These are phyloP conservation scores for Picochlorum sp. DNA, from an alignment of 139 green algal species.

Conservation along the genomic window DNA sequence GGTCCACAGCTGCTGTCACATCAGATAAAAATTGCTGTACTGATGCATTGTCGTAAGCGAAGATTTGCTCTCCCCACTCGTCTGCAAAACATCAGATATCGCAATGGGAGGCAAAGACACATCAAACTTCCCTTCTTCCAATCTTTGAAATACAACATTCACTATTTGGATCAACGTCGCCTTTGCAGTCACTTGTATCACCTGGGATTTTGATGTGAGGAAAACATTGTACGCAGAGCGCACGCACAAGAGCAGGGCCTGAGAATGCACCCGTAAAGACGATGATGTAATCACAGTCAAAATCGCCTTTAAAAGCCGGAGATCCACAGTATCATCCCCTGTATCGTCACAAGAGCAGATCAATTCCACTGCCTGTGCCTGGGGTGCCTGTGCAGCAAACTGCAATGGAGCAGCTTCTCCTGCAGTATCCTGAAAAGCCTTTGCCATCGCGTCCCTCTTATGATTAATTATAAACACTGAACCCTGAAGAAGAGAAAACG, in stretches of 20 bases:
- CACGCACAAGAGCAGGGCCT: conserved; percentile 63
- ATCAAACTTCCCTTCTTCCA: conserved; percentile 61
- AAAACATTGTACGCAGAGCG: conserved; percentile 96
- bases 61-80: conserved; percentile 30
- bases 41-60: conserved; percentile 34
- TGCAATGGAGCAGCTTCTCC: not conserved
- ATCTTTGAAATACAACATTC: conserved; percentile 89
- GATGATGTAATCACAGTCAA: conserved; percentile 77
- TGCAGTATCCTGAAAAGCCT: conserved; percentile 14
- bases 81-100: conserved; percentile 60
- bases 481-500: conserved; percentile 57
- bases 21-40: conserved; percentile 87
- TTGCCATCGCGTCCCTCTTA: conserved; percentile 7
- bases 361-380: conserved; percentile 70
- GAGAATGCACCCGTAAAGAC: conserved; percentile 72
- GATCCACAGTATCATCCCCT: conserved; percentile 83
- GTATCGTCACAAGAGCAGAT: conserved; percentile 84
- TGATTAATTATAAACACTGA: conserved; percentile 31
- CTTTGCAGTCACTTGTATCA: conserved; percentile 93
- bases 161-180: conserved; percentile 90
- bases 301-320: conserved; percentile 82
- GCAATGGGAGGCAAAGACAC: conserved; percentile 28
- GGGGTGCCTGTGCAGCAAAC: conserved; percentile 14
- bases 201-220: conserved; percentile 66
- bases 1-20: conserved; percentile 40